A percentile compares a stretch with the other conserved stretches of the same genome.
Evolutionary conservation across 2,329 filamentous ascomycete genomes (phyloP).

Genomic region (Sporothrix schenckii): DNA sequence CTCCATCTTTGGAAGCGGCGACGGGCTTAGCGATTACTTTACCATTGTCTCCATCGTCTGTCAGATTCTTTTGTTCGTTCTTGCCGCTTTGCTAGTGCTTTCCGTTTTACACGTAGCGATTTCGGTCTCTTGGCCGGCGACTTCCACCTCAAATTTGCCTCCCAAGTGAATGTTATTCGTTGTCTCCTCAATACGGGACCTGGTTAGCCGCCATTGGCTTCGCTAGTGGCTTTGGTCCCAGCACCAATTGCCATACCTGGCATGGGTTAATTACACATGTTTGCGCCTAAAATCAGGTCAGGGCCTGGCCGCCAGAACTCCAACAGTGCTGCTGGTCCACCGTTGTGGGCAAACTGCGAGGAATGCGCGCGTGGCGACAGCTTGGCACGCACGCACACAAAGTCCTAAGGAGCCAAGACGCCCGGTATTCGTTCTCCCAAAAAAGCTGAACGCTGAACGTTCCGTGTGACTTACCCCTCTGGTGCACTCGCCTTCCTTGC

Average conservation of each 20-base stretch:
- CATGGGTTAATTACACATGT: too few species aligned
- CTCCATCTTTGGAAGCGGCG: background rate
- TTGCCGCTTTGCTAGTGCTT: too few species aligned
- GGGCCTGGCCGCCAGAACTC: too few species aligned
- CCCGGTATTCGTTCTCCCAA: background rate
- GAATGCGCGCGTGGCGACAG: conserved; percentile 16
- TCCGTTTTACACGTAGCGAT: too few species aligned
- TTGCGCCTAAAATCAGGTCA: too few species aligned
- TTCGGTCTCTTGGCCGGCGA: too few species aligned
- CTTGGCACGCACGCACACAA: background rate
- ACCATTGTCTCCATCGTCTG: background rate
- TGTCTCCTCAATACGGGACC: too few species aligned
- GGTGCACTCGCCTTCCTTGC: conserved; percentile 18
- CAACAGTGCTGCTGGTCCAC: background rate
- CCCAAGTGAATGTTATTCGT: too few species aligned
- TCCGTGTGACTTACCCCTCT: conserved; percentile 15
- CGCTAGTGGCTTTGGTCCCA: too few species aligned
- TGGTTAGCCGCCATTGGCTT: too few species aligned
- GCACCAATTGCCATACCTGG: too few species aligned
- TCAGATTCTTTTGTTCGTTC: background rate
- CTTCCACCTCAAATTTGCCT: too few species aligned
- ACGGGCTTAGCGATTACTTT: conserved; percentile 7
- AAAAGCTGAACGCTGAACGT: conserved; percentile 7
- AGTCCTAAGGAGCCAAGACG: conserved; percentile 8
- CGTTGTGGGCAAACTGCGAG: background rate